Evolutionary conservation across 2,329 filamentous ascomycete species (phyloP), one percentile per base, ranked within the genome.

Genomic region (Diaporthe aspalathi): DNA sequence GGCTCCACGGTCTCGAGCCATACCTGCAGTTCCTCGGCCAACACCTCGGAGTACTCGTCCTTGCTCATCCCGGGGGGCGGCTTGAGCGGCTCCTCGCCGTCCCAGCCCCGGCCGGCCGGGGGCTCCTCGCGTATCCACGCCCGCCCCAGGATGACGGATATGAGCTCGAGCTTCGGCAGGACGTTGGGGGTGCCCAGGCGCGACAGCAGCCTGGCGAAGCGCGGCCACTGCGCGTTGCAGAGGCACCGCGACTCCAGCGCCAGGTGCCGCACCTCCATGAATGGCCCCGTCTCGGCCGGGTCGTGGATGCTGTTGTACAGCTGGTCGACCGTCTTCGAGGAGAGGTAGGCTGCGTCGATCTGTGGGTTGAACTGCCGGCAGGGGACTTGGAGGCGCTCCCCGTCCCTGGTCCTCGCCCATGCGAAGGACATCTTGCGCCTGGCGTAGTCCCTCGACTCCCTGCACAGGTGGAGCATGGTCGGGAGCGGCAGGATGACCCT

Each of bases 291-390:
- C 45, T 65, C 60, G 3, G 45, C 60, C 1, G 60, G 60, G 17
- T 65, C 60, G n/a, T 50, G 60, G 60, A 65, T 50, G 60, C 60
- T 65, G 16, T 65, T 65, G 29, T 65, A 65, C 29, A 65, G 60
- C 60, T 65, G 60, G n/a, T 65, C 60, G 29, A 65, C 45, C 8
- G 60, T 65, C 20, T 17, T 50, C n/a, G 60, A 65, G 3, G 60
- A 65, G 29, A 65, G 60, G 60, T 65, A 65, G 60, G 29, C 29
- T 2, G 60, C 60, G 20, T 65, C 60, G 16, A 50, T 50, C 12
- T 50, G n/a, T 1, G 60, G 60, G 29, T 50, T 35, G 29, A 65
- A 65, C 60, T 65, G 60, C 45, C 60, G 60, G 20, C 60, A 65
- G 1, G 60, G 60, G 4, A 38, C 45, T 14, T 50, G 29, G n/a